Conservation (phyloP, 768 basidiomycete species). For the Ramaria rubella region DNA sequence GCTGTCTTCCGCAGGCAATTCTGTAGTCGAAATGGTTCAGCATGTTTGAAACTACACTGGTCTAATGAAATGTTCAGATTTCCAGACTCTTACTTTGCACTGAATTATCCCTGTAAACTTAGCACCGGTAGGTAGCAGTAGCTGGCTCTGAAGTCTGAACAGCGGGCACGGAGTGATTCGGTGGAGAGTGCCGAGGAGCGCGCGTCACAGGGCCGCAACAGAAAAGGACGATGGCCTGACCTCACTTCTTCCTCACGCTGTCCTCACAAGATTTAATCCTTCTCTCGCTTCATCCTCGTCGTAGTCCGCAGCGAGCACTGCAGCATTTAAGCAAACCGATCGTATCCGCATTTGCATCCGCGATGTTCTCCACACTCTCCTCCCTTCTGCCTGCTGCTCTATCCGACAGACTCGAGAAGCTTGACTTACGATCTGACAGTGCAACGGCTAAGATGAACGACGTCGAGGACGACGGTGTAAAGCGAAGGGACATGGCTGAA, state of each 20-base stretch:
- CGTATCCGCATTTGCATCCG: neutral
- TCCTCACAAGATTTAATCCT: neutral
- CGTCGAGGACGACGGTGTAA: constrained; percentile 29
- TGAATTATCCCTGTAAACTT: no score
- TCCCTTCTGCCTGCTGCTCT: constrained; percentile 44
- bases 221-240: constrained; percentile 3
- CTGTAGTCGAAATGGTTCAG: no score
- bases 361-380: constrained; percentile 48
- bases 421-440: neutral
- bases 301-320: no score
- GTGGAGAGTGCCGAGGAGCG: neutral
- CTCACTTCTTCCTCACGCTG: neutral
- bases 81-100: no score
- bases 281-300: no score
- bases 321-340: no score
- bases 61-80: no score
- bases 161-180: no score
- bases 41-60: no score
- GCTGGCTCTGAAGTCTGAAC: no score
- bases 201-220: neutral
- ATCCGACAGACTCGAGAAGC: constrained; percentile 7
- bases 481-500: constrained; percentile 15
- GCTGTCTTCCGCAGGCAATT: no score
- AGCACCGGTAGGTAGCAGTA: no score
- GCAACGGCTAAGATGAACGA: constrained; percentile 3